Percentiles rank a stretch among this genome's conserved stretches.
These are phyloP conservation scores for Orbilia brochopaga DNA, from an alignment of 2,329 filamentous ascomycete species.

Conservation along the genomic window DNA sequence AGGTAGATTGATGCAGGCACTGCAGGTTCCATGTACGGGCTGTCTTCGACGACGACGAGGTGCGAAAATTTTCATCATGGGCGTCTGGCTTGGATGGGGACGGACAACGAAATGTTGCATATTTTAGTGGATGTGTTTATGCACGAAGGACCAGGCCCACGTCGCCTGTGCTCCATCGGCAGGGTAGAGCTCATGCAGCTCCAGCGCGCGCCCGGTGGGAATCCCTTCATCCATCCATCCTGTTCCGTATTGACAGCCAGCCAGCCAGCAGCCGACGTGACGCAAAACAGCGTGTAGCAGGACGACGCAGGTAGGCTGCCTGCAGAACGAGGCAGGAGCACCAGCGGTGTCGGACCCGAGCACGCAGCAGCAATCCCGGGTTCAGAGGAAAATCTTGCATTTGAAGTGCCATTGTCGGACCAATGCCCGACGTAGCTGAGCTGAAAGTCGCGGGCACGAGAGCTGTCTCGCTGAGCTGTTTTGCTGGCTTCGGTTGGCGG, in stretches of 20 bases:
- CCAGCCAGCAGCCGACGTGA: slow-evolving; percentile 35
- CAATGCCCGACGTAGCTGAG: not conserved
- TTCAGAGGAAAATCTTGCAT: slow-evolving; percentile 9
- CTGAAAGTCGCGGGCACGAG: slow-evolving; percentile 1
- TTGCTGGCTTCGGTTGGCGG: slow-evolving; percentile 12
- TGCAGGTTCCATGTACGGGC: slow-evolving; percentile 33
- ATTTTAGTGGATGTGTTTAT: slow-evolving; percentile 51
- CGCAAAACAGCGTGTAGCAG: slow-evolving; percentile 18
- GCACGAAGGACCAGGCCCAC: slow-evolving; percentile 29
- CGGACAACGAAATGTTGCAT: slow-evolving; percentile 51
- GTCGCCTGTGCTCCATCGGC: slow-evolving; percentile 41
- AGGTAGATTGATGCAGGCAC: slow-evolving; percentile 49
- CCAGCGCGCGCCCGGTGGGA: slow-evolving; percentile 19
- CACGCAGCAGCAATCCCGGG: not conserved
- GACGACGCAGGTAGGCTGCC: slow-evolving; percentile 22
- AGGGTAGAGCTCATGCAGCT: slow-evolving; percentile 40
- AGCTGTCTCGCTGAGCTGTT: slow-evolving; percentile 6
- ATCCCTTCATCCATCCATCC: not conserved
- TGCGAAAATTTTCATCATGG: slow-evolving; percentile 48
- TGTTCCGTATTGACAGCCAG: slow-evolving; percentile 6
- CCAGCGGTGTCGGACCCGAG: slow-evolving; percentile 42
- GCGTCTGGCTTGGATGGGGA: slow-evolving; percentile 45
- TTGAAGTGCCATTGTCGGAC: not conserved
- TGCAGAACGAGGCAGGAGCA: slow-evolving; percentile 15
- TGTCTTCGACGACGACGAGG: slow-evolving; percentile 36